Evolutionary conservation across 495 filamentous ascomycete genomes (phyloP).

Genomic region (Podospora fimiseda): DNA sequence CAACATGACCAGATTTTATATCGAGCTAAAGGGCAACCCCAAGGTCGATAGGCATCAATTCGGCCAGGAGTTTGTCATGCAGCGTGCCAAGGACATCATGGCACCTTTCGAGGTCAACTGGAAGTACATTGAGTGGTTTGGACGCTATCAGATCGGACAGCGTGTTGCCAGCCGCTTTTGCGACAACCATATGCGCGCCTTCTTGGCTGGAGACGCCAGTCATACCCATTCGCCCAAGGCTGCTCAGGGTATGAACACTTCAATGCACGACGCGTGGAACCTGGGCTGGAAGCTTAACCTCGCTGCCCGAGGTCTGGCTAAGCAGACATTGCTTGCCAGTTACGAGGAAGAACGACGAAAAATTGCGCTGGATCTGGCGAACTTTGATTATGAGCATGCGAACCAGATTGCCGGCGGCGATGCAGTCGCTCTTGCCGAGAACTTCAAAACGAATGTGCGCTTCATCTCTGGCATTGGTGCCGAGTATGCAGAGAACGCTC

Average conservation of each 20-base stretch:
- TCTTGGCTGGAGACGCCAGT: slow-evolving; percentile 67
- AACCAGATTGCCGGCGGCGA: slow-evolving; percentile 55
- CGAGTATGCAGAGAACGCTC: slow-evolving; percentile 52
- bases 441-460: slow-evolving; percentile 59
- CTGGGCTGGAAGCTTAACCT: slow-evolving; percentile 69
- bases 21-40: slow-evolving; percentile 53
- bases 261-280: slow-evolving; percentile 72
- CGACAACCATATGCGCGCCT: slow-evolving; percentile 49
- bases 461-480: slow-evolving; percentile 64
- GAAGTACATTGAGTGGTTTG: slow-evolving; percentile 57
- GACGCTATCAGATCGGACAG: slow-evolving; percentile 59
- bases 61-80: slow-evolving; percentile 59
- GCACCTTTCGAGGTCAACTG: slow-evolving; percentile 54
- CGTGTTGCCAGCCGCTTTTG: slow-evolving; percentile 55
- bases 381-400: slow-evolving; percentile 58
- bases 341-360: slow-evolving; percentile 58
- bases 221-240: slow-evolving; percentile 73
- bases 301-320: slow-evolving; percentile 50
- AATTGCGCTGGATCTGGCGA: slow-evolving; percentile 58
- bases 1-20: slow-evolving; percentile 61
- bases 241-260: slow-evolving; percentile 74
- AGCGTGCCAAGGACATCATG: slow-evolving; percentile 57
- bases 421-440: slow-evolving; percentile 48
- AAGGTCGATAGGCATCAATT: slow-evolving; percentile 42
- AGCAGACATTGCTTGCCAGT: slow-evolving; percentile 51